Base-by-base conservation (phyloP, 176 grass and related monocot species). In the Miscanthus lutarioriparius region DNA sequence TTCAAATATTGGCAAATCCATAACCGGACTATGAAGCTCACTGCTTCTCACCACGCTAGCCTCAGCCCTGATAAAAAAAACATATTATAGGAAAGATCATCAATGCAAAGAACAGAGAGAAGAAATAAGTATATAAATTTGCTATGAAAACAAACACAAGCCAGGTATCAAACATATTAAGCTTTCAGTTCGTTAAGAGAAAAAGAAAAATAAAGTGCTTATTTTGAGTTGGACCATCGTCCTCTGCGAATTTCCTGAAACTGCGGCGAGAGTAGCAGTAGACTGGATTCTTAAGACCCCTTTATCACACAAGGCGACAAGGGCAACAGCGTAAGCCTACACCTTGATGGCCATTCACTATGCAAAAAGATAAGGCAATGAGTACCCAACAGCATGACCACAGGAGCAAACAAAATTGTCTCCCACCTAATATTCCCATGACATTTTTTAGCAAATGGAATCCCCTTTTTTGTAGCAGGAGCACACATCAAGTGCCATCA, bases 251-350 rank as follows among this genome's bases (percentile, higher is more conserved):
- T 36, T 49, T n/a, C 32, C 7, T 81, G 12, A 54, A 39, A 81
- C 44, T 69, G 15, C 22, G 20, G 3, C 45, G 48, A 10, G 20
- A 23, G 13, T 23, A 54, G 30, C 8, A 38, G 20, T 10, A 54
- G 78, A 67, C 41, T 64, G 2, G 28, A 69, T 80, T 68, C 64
- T 80, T 30, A 16, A 23, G 14, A 10, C 1, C 7, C 28, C 22
- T 68, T 10, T 53, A 58, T 17, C 2, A 69, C 64, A 44, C 78
- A 80, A 80, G 78, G 43, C 22, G 78, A 36, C 78, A 80, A 67
- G 44, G 23, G 67, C 63, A 37, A 68, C 19, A 63, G 67, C 28
- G 11, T 12, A 74, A 32, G 64, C 22, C 22, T 67, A 35, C 40
- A 67, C 39, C 7, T 67, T 22, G 61, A 80, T 67, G 23, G 22